Base-by-base conservation (phyloP, 768 basidiomycete species). In the Lactarius hatsudake region DNA sequence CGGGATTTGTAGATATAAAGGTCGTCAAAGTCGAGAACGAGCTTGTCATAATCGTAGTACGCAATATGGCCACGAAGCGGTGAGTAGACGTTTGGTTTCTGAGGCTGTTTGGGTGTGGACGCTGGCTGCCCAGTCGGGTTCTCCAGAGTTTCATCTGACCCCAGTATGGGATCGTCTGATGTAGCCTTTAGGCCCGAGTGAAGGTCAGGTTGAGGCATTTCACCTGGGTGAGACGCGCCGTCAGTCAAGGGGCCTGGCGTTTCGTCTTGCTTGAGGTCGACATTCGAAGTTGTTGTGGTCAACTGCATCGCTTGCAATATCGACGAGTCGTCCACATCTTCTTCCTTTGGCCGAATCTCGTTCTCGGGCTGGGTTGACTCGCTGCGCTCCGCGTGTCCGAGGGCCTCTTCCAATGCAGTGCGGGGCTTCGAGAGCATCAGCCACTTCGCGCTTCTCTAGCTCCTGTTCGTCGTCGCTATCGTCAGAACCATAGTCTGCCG, bases 381-480 rank as follows among this genome's bases (percentile, higher is more conserved):
- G 57, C 58, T 68, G 66, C 78, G 76, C 38, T 73, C 77, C 23
- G 79, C 76, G 72, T 75, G 61, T 81, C 81, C 83, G 18, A 88
- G 77, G 26, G 85, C 87, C 20, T 88, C 88, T 66, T 86, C 82
- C n/a, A 91, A 76, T 2, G 79, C 74, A 7, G 77, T 72, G 9
- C 80, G 74, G 10, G 88, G 81, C 66, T 88, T 88, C 86, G 23
- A 91, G 79, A 5, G 79, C 79, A 74, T 92, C 86, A n/a, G 84
- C 75, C 17, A 87, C 79, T 59, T 82, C 82, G 65, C 79, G 80
- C 57, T 80, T 79, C 55, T 86, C 86, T 67, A 79, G 78, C 62
- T 87, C 86, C 51, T 83, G 87, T 9, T 86, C 84, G 36, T 84
- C 82, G 5, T 88, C 85, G 23, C 87, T 87, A 30, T 82, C 81